Evolutionary conservation across 2,329 filamentous ascomycete genomes (phyloP).

Genomic region (Trematosphaeria pertusa): DNA sequence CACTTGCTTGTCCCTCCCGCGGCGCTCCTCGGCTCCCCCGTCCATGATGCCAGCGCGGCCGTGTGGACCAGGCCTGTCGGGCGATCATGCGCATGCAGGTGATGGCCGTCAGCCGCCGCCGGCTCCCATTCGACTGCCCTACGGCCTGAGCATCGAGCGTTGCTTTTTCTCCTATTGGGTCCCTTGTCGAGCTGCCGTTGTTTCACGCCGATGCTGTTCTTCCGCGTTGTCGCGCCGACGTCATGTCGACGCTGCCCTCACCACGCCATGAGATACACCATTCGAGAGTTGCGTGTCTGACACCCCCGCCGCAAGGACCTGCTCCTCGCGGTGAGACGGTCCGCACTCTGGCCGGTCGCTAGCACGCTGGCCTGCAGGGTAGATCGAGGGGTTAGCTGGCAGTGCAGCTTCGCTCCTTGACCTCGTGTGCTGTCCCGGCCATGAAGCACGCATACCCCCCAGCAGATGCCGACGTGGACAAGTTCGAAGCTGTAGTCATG

Average conservation of each 20-base stretch:
- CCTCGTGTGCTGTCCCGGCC: constrained; percentile 29
- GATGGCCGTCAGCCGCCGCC: constrained; percentile 20
- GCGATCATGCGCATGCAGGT: constrained; percentile 21
- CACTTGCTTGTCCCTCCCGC: no score
- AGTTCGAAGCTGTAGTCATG: neutral
- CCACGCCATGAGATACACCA: neutral
- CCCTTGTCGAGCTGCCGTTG: constrained; percentile 5
- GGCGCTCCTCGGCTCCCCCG: no score
- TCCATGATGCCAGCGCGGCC: constrained; percentile 7
- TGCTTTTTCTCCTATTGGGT: constrained; percentile 38
- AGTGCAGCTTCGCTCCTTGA: constrained; percentile 23
- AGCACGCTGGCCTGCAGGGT: constrained; percentile 18
- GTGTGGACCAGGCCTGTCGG: constrained; percentile 1
- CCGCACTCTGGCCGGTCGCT: neutral
- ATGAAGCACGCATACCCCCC: constrained; percentile 8
- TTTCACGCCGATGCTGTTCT: no score
- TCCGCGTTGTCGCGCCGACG: constrained; percentile 33
- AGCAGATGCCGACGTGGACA: constrained; percentile 22
- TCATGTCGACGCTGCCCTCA: neutral
- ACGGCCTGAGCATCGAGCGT: constrained; percentile 15
- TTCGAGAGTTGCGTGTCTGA: neutral
- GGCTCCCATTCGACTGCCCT: constrained; percentile 40
- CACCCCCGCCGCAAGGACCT: neutral
- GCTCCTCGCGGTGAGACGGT: constrained; percentile 8
- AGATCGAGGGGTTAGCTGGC: constrained; percentile 26